phyloP scores from a whole-genome alignment of 305 asterid species.

The Stenogyne calaminthoides region DNA sequence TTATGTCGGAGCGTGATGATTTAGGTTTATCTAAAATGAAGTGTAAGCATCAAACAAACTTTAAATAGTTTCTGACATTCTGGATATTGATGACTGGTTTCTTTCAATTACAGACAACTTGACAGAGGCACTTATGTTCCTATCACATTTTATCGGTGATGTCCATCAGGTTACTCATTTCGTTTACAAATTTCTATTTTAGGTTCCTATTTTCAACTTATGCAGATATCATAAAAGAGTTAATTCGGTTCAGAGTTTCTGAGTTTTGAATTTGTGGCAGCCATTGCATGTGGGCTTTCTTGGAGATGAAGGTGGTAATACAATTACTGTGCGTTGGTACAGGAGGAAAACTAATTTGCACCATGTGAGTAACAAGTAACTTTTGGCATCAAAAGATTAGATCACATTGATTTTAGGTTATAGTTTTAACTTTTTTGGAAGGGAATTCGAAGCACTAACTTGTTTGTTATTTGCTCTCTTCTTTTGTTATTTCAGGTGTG shows the following conservation, averaged over 20 bases:
- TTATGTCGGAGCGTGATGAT: conserved; percentile 40
- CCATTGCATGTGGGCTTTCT: conserved; percentile 87
- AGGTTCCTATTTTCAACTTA: conserved; percentile 1
- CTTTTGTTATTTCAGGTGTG: conserved; percentile 65
- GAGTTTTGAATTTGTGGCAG: conserved; percentile 47
- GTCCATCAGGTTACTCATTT: conserved; percentile 83
- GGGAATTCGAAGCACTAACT: conserved; percentile 3
- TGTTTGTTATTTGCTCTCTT: conserved; percentile 5
- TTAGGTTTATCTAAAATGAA: conserved; percentile 39
- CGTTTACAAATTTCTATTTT: background rate
- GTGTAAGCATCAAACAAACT: conserved; percentile 50
- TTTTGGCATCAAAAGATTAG: conserved; percentile 16
- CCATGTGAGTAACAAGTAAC: conserved; percentile 62
- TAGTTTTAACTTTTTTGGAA: conserved; percentile 4
- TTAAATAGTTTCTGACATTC: conserved; percentile 8
- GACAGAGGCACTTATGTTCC: conserved; percentile 94
- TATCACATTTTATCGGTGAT: conserved; percentile 92
- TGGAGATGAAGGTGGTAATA: conserved; percentile 93
- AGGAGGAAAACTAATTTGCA: conserved; percentile 88
- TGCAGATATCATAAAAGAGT: conserved; percentile 15
- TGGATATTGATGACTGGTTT: conserved; percentile 17
- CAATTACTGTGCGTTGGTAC: conserved; percentile 81
- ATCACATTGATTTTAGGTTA: background rate
- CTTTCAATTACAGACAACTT: conserved; percentile 68
- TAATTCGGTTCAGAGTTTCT: conserved; percentile 27